A percentile compares a stretch with the other conserved stretches of the same genome.
phyloP scores from a whole-genome alignment of 208 protist species.

The Phytomonas serpens region DNA sequence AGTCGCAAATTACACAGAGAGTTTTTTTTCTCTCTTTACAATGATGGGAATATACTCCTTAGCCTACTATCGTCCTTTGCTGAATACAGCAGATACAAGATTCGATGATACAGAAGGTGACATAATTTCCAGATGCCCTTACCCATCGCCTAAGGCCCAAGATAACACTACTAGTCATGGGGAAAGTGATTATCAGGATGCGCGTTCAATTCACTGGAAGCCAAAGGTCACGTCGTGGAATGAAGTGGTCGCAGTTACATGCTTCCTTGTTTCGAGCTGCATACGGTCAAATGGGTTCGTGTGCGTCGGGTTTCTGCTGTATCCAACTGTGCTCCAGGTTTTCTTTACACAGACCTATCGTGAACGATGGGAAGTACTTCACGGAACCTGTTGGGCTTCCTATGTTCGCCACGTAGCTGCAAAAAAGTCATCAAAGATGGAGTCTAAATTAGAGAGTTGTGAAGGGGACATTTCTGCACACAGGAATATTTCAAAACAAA shows the following conservation, averaged over 20 bases:
- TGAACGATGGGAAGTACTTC: constrained; percentile 14
- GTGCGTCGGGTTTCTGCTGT: constrained; percentile 48
- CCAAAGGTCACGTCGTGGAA: neutral
- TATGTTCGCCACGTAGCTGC: neutral
- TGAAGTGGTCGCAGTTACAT: constrained; percentile 28
- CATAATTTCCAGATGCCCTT: constrained; percentile 1
- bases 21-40: constrained; percentile 44
- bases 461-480: neutral
- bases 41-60: constrained; percentile 57
- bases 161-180: neutral
- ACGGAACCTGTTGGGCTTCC: constrained; percentile 12
- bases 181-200: neutral
- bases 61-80: constrained; percentile 20
- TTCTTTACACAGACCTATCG: constrained; percentile 8
- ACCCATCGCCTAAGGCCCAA: neutral
- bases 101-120: neutral
- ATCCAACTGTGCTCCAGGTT: constrained; percentile 45
- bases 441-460: neutral
- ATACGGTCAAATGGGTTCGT: constrained; percentile 61
- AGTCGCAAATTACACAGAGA: constrained; percentile 72
- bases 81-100: neutral
- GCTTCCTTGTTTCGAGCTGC: constrained; percentile 39
- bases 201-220: neutral
- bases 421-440: neutral
- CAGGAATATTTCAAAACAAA: neutral